Conservation (phyloP, 176 grass and related monocot genomes). For the Oryza glaberrima region DNA sequence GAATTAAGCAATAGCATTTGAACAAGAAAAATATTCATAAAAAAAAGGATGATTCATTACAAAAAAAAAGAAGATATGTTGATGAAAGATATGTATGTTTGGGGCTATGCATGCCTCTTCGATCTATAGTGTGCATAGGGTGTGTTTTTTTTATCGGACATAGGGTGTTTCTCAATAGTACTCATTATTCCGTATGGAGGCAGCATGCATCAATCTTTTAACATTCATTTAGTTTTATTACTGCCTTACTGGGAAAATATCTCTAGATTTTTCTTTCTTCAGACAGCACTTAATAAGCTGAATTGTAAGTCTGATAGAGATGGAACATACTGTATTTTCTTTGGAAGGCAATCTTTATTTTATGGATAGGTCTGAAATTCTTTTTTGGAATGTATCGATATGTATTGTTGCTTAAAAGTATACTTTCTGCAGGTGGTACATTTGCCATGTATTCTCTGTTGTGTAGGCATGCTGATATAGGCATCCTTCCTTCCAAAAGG, state of each 20-base stretch:
- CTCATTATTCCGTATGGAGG: neutral
- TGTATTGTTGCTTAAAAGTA: neutral
- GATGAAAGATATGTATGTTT: conserved; percentile 3
- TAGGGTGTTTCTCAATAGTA: neutral
- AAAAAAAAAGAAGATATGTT: neutral
- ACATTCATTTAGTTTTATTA: neutral
- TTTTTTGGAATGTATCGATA: neutral
- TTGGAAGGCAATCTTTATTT: neutral
- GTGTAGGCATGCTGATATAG: conserved; percentile 74
- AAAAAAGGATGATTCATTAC: neutral
- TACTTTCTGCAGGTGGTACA: conserved; percentile 67
- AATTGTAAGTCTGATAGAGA: conserved; percentile 3
- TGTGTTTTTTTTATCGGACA: neutral
- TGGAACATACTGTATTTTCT: neutral
- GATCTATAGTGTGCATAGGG: neutral
- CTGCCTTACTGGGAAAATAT: neutral
- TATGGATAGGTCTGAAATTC: neutral
- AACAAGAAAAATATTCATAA: neutral
- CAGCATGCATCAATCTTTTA: neutral
- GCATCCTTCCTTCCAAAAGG: conserved; percentile 75
- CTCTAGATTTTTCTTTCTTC: neutral
- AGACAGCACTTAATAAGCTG: neutral
- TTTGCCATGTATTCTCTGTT: conserved; percentile 82
- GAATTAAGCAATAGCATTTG: neutral
- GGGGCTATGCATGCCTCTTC: neutral